Conservation (phyloP, 495 filamentous ascomycete species). For the Podospora pseudopauciseta region DNA sequence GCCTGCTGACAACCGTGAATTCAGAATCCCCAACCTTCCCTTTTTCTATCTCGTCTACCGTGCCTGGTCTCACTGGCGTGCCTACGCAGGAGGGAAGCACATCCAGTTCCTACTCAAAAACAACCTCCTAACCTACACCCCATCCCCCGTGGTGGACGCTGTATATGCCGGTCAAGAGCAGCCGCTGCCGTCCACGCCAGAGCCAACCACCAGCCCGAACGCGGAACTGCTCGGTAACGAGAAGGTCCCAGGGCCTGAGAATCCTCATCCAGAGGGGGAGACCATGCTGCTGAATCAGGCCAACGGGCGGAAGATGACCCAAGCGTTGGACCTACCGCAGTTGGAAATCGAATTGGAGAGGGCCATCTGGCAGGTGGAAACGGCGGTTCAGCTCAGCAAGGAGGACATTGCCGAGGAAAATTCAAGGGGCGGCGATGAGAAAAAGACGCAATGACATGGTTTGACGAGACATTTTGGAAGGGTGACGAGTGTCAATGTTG, state of each 20-base stretch:
- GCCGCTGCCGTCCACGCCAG: slow-evolving; percentile 27
- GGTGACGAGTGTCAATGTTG: background rate
- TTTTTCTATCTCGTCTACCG: slow-evolving; percentile 94
- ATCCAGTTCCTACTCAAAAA: slow-evolving; percentile 74
- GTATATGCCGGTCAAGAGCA: slow-evolving; percentile 57
- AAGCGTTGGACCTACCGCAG: slow-evolving; percentile 72
- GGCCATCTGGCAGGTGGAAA: slow-evolving; percentile 82
- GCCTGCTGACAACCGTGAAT: slow-evolving; percentile 6
- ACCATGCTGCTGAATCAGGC: slow-evolving; percentile 57
- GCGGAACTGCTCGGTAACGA: slow-evolving; percentile 19
- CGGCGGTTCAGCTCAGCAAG: slow-evolving; percentile 54
- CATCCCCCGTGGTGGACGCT: slow-evolving; percentile 63
- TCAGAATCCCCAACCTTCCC: slow-evolving; percentile 87
- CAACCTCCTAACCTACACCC: slow-evolving; percentile 58
- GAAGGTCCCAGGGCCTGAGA: slow-evolving; percentile 17
- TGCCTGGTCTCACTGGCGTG: slow-evolving; percentile 65
- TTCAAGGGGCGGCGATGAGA: slow-evolving; percentile 16
- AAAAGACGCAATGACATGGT: slow-evolving; percentile 23
- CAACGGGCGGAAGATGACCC: slow-evolving; percentile 61
- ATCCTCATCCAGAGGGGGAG: slow-evolving; percentile 46
- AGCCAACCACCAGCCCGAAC: slow-evolving; percentile 25
- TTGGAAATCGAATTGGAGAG: slow-evolving; percentile 85
- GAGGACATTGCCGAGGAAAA: slow-evolving; percentile 27
- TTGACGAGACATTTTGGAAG: background rate
- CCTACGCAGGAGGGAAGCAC: slow-evolving; percentile 79